These are phyloP conservation scores for Epichloe coenophiala DNA, from an alignment of 2,329 filamentous ascomycete genomes.

Conservation along the genomic window DNA sequence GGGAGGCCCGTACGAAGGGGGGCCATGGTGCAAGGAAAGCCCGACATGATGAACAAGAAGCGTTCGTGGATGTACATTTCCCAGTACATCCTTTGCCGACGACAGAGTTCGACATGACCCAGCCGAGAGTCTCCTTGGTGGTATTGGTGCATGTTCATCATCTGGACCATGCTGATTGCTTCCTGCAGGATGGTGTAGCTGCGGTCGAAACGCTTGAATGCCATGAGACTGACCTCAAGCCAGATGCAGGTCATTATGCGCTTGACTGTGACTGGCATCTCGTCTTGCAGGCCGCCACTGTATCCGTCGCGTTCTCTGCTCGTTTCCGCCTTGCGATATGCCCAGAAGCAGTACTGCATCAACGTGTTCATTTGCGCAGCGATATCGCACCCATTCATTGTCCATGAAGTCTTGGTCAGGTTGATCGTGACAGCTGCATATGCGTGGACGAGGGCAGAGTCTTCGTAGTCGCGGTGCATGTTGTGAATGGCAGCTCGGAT, in stretches of 20 bases:
- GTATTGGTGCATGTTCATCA: slow-evolving; percentile 29
- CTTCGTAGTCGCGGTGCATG: slow-evolving; percentile 20
- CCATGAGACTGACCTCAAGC: slow-evolving; percentile 36
- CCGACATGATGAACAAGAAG: slow-evolving; percentile 38
- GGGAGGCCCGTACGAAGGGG: slow-evolving; percentile 21
- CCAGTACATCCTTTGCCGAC: slow-evolving; percentile 13
- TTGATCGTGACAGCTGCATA: slow-evolving; percentile 24
- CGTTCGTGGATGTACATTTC: slow-evolving; percentile 20
- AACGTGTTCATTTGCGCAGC: slow-evolving; percentile 17
- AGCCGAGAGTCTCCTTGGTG: slow-evolving; percentile 11
- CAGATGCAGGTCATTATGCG: slow-evolving; percentile 36
- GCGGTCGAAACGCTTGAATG: slow-evolving; percentile 30
- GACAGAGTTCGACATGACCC: slow-evolving; percentile 7
- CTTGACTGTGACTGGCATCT: slow-evolving; percentile 26
- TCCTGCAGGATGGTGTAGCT: slow-evolving; percentile 36
- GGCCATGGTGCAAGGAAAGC: slow-evolving; percentile 24
- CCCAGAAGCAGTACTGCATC: slow-evolving; percentile 11
- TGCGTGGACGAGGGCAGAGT: slow-evolving; percentile 22
- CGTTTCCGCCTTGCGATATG: slow-evolving; percentile 14
- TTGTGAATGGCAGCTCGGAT: slow-evolving; percentile 17
- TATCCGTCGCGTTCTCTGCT: slow-evolving; percentile 17
- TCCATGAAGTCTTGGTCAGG: slow-evolving; percentile 18
- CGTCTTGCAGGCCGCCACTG: slow-evolving; percentile 19
- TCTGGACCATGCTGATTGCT: slow-evolving; percentile 29
- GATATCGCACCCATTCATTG: slow-evolving; percentile 14